These are phyloP conservation scores for Kodamaea suecica DNA, from an alignment of 1,139 yeast genomes.

Conservation along the genomic window DNA sequence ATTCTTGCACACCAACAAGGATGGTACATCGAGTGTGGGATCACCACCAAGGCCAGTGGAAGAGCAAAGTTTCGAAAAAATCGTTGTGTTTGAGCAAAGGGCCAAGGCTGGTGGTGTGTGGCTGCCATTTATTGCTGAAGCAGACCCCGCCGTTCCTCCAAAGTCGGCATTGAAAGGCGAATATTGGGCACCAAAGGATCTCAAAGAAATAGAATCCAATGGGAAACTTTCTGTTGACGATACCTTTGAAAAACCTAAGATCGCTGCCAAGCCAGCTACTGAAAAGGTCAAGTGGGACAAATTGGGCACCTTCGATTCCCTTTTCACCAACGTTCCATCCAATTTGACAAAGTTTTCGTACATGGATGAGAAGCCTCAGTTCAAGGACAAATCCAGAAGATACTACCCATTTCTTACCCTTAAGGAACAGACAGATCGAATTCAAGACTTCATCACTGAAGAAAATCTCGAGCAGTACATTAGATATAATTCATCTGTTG, in stretches of 20 bases:
- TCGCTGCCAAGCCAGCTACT: conserved; percentile 1
- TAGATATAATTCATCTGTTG: conserved; percentile 39
- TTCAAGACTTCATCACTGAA: conserved; percentile 26
- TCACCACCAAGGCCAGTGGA: conserved; percentile 3
- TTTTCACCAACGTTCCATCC: conserved; percentile 48
- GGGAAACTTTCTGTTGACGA: conserved; percentile 10
- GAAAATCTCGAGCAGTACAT: conserved; percentile 32
- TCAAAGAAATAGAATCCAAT: conserved; percentile 15
- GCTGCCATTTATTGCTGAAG: conserved; percentile 21
- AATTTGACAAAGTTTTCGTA: conserved; percentile 44
- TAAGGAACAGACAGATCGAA: conserved; percentile 30
- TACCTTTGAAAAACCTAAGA: conserved; percentile 20
- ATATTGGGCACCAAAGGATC: conserved; percentile 15
- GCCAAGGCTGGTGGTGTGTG: conserved; percentile 35
- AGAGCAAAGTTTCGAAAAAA: conserved; percentile 15
- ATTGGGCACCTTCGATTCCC: conserved; percentile 10
- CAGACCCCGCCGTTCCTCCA: conserved; percentile 31
- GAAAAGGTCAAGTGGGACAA: conserved; percentile 27
- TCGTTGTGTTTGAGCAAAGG: conserved; percentile 36
- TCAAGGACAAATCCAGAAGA: conserved; percentile 20
- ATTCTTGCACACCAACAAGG: conserved; percentile 30
- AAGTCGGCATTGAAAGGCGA: conserved; percentile 28
- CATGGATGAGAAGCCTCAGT: conserved; percentile 28
- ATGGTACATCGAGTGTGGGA: conserved; percentile 31
- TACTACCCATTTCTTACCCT: conserved; percentile 43